These are phyloP conservation scores for Sphagnum magellanicum DNA, from an alignment of 228 moss, liverwort and hornwort species.

Conservation along the genomic window DNA sequence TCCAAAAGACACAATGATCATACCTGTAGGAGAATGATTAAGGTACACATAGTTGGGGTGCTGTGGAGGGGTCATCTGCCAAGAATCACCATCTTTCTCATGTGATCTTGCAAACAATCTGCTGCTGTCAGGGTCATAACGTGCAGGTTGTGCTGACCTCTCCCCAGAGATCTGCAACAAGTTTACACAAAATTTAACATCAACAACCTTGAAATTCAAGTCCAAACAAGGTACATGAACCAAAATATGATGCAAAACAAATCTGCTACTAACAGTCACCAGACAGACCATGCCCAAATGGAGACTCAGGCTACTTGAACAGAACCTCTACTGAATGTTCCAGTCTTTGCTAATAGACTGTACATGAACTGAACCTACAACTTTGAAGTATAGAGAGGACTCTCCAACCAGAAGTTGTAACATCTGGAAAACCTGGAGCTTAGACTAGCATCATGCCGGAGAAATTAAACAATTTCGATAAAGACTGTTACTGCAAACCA, in stretches of 20 bases:
- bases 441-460: no score
- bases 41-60: not conserved
- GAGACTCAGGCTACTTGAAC: not conserved
- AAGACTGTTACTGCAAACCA: no score
- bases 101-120: not conserved
- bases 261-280: not conserved
- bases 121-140: not conserved
- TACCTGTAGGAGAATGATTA: not conserved
- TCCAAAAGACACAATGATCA: no score
- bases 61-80: not conserved
- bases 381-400: no score
- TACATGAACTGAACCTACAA: no score
- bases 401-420: no score
- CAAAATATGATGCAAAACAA: not conserved
- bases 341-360: no score
- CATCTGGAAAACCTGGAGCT: no score
- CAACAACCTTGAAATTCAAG: not conserved
- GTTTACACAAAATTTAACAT: not conserved
- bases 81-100: not conserved
- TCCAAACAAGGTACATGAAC: not conserved
- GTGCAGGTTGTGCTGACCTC: constrained; percentile 1
- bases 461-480: no score
- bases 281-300: not conserved
- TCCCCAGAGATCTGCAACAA: constrained; percentile 19
- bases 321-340: no score